Evolutionary conservation across 2,329 filamentous ascomycete genomes (phyloP), one percentile per base, ranked within the genome.

Genomic region (Fusarium graminum): DNA sequence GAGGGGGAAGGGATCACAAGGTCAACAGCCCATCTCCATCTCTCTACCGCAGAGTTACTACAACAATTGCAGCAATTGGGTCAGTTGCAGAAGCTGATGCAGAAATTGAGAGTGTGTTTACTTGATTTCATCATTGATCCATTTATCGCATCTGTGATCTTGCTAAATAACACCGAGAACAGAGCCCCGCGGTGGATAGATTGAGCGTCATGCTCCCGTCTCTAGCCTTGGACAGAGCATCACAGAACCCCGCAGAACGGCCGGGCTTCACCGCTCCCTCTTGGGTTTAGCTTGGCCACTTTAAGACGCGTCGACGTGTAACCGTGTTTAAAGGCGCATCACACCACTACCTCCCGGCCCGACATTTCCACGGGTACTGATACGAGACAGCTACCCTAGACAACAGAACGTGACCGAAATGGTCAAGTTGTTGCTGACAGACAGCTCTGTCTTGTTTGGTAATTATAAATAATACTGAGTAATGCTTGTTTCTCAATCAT

Each of bases 151-250:
- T 39, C 41, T 39, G n/a, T 49, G 14, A 50, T 34, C 59, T 39
- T 51, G 59, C 19, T 45, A 53, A 63, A 61, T 65, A 65, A 52
- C 64, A 61, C 64, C 64, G 59, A 67, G 58, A 67, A 53, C 17
- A 25, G 22, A 52, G 34, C 66, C 65, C 65, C 63, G 42, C 43
- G 52, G 53, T 68, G 61, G 65, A 58, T 68, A 59, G 45, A 29
- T 29, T 13, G 29, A 65, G 65, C 65, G 65, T 68, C 65, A 67
- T 67, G 52, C 63, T 67, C 65, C 58, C 39, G 43, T 26, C 44
- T 38, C 58, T 30, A 56, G 53, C 47, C 64, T 41, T 65, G 59
- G 39, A 49, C 7, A 42, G 40, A 38, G 29, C 19, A 38, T 19
- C 17, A 49, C 25, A 14, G 34, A 43, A 55, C 63, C 64, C 64